Percentiles rank a stretch among this genome's conserved stretches.
These are phyloP conservation scores for Ostreobium quekettii DNA, from an alignment of 139 green algal genomes.

Conservation along the genomic window DNA sequence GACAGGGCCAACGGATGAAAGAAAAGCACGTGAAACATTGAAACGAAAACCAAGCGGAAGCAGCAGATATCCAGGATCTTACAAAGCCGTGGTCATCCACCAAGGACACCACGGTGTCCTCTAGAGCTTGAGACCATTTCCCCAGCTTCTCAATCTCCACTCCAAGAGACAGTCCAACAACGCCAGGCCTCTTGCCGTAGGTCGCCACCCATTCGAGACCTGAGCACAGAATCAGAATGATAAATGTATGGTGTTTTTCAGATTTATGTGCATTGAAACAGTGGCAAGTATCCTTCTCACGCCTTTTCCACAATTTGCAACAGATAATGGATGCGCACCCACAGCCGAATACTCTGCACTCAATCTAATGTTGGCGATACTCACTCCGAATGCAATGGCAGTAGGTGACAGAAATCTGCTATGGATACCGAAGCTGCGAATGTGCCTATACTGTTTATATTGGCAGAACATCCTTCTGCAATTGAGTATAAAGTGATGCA, in stretches of 20 bases:
- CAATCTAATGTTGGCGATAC: no score
- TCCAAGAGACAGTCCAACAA: constrained; percentile 62
- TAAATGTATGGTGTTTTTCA: not conserved
- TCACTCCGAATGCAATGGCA: no score
- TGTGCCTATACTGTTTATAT: no score
- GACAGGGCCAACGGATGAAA: no score
- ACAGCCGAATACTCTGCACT: no score
- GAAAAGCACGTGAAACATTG: no score
- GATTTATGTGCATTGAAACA: constrained; percentile 4
- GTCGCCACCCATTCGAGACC: constrained; percentile 64
- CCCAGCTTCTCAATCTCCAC: constrained; percentile 34
- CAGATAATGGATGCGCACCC: not conserved
- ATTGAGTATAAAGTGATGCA: no score
- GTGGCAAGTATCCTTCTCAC: not conserved
- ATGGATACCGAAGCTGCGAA: no score
- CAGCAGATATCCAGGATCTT: not conserved
- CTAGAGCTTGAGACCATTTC: constrained; percentile 34
- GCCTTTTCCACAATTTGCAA: not conserved
- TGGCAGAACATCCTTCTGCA: no score
- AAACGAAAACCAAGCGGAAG: constrained; percentile 21
- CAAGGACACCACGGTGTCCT: constrained; percentile 27
- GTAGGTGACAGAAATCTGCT: no score
- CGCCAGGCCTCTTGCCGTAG: constrained; percentile 41
- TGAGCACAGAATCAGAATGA: not conserved
- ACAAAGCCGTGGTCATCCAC: constrained; percentile 9